Evolutionary conservation across 2,329 filamentous ascomycete species (phyloP).

Genomic region (Venturia effusa): DNA sequence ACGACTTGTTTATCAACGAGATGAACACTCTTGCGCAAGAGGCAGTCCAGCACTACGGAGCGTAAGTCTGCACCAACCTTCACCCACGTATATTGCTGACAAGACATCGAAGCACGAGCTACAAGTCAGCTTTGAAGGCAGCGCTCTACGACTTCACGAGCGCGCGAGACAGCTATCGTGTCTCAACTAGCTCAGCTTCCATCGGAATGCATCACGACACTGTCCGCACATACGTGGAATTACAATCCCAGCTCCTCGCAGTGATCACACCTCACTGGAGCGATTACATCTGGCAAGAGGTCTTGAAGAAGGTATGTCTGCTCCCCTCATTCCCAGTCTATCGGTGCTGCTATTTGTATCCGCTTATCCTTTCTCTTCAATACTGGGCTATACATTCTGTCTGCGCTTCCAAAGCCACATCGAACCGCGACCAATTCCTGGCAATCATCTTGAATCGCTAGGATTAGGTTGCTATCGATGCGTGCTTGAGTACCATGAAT

Average conservation of each 20-base stretch:
- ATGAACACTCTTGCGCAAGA: slow-evolving; percentile 75
- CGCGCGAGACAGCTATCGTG: slow-evolving; percentile 83
- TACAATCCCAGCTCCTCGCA: slow-evolving; percentile 72
- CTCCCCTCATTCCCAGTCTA: not conserved
- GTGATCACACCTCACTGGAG: slow-evolving; percentile 89
- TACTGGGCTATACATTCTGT: not conserved
- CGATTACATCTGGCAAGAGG: slow-evolving; percentile 88
- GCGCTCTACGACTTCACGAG: slow-evolving; percentile 85
- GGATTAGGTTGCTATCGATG: not conserved
- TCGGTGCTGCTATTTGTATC: not conserved
- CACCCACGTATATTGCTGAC: slow-evolving; percentile 11
- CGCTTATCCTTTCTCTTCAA: not conserved
- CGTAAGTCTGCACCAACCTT: slow-evolving; percentile 30
- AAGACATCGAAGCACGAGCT: slow-evolving; percentile 20
- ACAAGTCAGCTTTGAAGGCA: slow-evolving; percentile 34
- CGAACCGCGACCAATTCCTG: not conserved
- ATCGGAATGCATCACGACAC: slow-evolving; percentile 81
- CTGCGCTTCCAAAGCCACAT: not conserved
- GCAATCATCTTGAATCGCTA: not conserved
- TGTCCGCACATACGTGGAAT: slow-evolving; percentile 68
- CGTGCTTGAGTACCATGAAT: not conserved
- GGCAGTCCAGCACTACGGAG: slow-evolving; percentile 65
- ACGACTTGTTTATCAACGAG: slow-evolving; percentile 87
- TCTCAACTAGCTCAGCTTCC: slow-evolving; percentile 63
- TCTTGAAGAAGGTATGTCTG: slow-evolving; percentile 54